Percentiles rank a stretch among this genome's conserved stretches.
Conservation (phyloP, 768 basidiomycete species). For the Crucibulum laeve region DNA sequence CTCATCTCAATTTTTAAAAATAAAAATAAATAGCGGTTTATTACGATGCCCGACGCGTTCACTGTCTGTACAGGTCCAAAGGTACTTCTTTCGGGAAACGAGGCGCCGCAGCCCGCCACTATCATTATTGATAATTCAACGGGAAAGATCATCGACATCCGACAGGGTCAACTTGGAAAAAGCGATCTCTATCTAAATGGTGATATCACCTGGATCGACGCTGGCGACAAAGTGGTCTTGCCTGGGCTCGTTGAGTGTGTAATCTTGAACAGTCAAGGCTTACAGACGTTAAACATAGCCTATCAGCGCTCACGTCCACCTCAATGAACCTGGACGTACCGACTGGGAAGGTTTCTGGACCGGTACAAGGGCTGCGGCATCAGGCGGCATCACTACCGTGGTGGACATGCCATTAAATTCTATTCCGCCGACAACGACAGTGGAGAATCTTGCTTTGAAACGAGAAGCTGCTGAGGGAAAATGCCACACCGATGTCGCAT, state of each 20-base stretch:
- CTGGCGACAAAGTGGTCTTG: slow-evolving; percentile 54
- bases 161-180: slow-evolving; percentile 23
- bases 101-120: slow-evolving; percentile 56
- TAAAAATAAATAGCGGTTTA: too few relatives aligned
- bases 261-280: not conserved
- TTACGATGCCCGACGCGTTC: too few relatives aligned
- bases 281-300: slow-evolving; percentile 6
- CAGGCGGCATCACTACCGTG: slow-evolving; percentile 92
- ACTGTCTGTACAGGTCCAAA: slow-evolving; percentile 46
- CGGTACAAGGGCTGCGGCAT: slow-evolving; percentile 85
- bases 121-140: slow-evolving; percentile 51
- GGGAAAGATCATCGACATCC: slow-evolving; percentile 58
- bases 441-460: slow-evolving; percentile 70
- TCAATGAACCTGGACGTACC: slow-evolving; percentile 91
- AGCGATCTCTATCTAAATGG: slow-evolving; percentile 23
- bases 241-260: slow-evolving; percentile 82
- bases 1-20: not conserved
- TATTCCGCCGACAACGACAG: slow-evolving; percentile 91
- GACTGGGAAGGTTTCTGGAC: slow-evolving; percentile 94
- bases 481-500: slow-evolving; percentile 79
- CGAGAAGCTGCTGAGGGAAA: slow-evolving; percentile 65
- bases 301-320: slow-evolving; percentile 81
- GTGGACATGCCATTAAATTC: slow-evolving; percentile 99
- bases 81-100: slow-evolving; percentile 50
- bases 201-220: slow-evolving; percentile 45